Percentiles rank a stretch among this genome's conserved stretches.
Evolutionary conservation across 257 asterid genomes (phyloP).

Genomic region (Fraxinus pennsylvanica): DNA sequence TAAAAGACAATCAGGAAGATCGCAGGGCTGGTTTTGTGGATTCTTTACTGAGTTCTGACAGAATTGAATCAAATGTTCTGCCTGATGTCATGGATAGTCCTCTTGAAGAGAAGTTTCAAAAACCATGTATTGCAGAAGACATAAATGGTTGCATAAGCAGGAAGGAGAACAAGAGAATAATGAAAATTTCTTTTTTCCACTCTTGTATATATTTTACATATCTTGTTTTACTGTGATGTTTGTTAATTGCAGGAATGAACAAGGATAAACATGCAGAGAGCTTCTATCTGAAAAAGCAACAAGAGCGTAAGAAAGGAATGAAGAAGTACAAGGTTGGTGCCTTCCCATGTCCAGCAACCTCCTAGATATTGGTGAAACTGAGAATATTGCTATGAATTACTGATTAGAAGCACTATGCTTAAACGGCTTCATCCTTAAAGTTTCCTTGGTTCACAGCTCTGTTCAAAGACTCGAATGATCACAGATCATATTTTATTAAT

Average conservation of each 20-base stretch:
- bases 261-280: slow-evolving; percentile 56
- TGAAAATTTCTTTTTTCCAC: neutral
- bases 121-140: slow-evolving; percentile 24
- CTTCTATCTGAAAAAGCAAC: slow-evolving; percentile 59
- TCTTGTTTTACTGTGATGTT: slow-evolving; percentile 24
- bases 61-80: slow-evolving; percentile 36
- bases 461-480: slow-evolving; percentile 13
- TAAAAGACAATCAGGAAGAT: slow-evolving; percentile 52
- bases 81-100: slow-evolving; percentile 39
- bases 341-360: slow-evolving; percentile 18
- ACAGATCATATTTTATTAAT: slow-evolving; percentile 7
- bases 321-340: slow-evolving; percentile 71
- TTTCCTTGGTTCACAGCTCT: slow-evolving; percentile 13
- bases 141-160: neutral
- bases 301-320: slow-evolving; percentile 59
- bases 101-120: slow-evolving; percentile 43
- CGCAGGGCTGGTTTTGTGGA: slow-evolving; percentile 86
- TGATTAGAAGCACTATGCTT: slow-evolving; percentile 17
- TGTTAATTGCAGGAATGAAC: slow-evolving; percentile 43
- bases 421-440: slow-evolving; percentile 9
- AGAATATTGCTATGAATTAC: slow-evolving; percentile 11
- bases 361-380: slow-evolving; percentile 14
- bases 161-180: slow-evolving; percentile 3
- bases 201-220: slow-evolving; percentile 25
- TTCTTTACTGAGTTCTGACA: slow-evolving; percentile 52